Base-by-base conservation (phyloP, 2,329 filamentous ascomycete genomes). In the Trichoderma harzianum region DNA sequence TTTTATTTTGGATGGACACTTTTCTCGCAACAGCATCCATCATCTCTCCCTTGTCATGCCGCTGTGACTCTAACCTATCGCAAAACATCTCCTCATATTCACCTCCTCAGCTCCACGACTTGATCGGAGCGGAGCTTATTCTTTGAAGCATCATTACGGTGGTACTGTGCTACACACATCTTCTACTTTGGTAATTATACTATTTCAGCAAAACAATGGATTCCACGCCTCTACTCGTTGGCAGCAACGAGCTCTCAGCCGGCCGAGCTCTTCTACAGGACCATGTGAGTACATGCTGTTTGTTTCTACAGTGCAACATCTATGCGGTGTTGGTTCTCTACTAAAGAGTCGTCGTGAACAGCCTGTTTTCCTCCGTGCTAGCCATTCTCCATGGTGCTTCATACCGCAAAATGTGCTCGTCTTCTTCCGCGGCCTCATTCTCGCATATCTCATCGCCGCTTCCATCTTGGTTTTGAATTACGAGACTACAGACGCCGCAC, bases 341-440 rank as follows among this genome's bases (percentile, higher is more conserved):
- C 76, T 79, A 47, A 77, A 68, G 14, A 21, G 5, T 2, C 12
- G 11, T 6, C n/a, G 11, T 30, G 0, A 18, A 53, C 60, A 88
- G 86, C 84, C 86, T 32, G 84, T 86, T 16, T 87, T 86, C 71
- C 81, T 87, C 16, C 84, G 85, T 75, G 84, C 82, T 61, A 84
- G 83, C 53, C 86, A 87, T 73, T 88, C 86, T 1, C 83, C 86
- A 24, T 88, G 86, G 84, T 75, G 79, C 7, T 80, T 76, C 67
- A 82, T 88, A 62, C 82, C 81, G 30, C 86, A 87, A 73, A 83
- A 83, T 60, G 70, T 80, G 34, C 81, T 88, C 61, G 81, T 86
- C 63, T 78, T 80, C 69, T 74, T 87, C 24, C 84, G 86, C 55
- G 81, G 82, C 12, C 55, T 80, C 4, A 73, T 86, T 12, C 74